Base-by-base conservation (phyloP, 1,284 basidiomycete species). In the Apiotrichum siamense region DNA sequence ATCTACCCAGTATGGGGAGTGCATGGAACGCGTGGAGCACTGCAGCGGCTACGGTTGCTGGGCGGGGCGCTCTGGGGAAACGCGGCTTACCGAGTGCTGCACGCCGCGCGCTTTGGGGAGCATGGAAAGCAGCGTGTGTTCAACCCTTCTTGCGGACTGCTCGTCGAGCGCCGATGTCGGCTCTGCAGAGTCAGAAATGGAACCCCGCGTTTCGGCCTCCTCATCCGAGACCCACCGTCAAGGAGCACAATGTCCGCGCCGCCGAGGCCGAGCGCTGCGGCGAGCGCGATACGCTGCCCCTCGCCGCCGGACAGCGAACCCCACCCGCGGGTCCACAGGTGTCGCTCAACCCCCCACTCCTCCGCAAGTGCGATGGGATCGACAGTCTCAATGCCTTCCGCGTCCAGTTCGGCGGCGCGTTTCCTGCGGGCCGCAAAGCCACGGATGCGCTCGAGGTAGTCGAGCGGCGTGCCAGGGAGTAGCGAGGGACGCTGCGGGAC, bases 121-220 rank as follows among this genome's bases (percentile, higher is more conserved):
- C 52, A 83, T 77, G 17, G 77, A 66, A 3, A 78, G 59, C 13
- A 91, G 73, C 42, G 76, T 79, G 37, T 78, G 74, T 65, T 92
- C 88, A 0, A 91, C 85, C 25, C 76, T 69, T 11, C 75, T 63
- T 21, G 83, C 82, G 0, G 83, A 80, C 42, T 80, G 79, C n/a
- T 81, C 76, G 66, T 92, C 89, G 52, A 92, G 76, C 0, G 88
- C 88, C 2, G 87, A 89, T 0, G 89, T 91, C 0, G 88, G 88
- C 69, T 92, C 88, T 91, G 50, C 4, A 21, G 2, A 17, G 49
- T 17, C 17, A 38, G 12, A 25, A 24, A 17, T n/a, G 9, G n/a
- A 17, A 35, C 26, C 13, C 3, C 7, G 9, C 3, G 11, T 15
- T 24, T 10, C 21, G 15, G 12, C 20, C 29, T 32, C n/a, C 7